Base-by-base conservation (phyloP, 2,329 filamentous ascomycete genomes). In the Aspergillus candidus region DNA sequence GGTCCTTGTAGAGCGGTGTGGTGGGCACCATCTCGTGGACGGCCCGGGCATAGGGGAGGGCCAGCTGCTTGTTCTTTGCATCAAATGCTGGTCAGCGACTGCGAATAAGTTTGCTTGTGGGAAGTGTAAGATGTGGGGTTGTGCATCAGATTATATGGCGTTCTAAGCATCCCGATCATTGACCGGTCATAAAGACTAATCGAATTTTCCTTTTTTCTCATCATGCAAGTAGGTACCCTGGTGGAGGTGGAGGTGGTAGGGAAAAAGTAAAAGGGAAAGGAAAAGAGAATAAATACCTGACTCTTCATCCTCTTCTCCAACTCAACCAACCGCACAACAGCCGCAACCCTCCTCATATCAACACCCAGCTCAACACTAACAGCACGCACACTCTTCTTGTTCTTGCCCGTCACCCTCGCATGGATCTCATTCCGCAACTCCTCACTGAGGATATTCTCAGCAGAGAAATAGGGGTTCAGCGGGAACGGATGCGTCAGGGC, bases 171-270 rank as follows among this genome's bases (percentile, higher is more conserved):
- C 61, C 61, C 61, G 55, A 56, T 44, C 53, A 51, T 54, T 59
- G 69, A 27, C 22, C 22, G 82, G 90, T 97, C 90, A 95, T 96
- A 77, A 94, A 95, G 91, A 97, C 91, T 96, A 95, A 97, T 96
- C 91, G 91, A 80, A 85, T 79, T 82, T 83, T 80, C 18, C 78
- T 73, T 67, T 77, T 80, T 71, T 75, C 78, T 87, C 83, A 86
- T 86, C 82, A 84, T 74, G 48, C 49, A 43, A 58, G 22, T 17
- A 14, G n/a, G 43, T 17, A 34, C 15, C 38, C 40, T 38, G 36
- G 50, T 33, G 41, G 33, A 14, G 10, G 31, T 32, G 34, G 42
- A 44, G 27, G 29, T 34, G 37, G 10, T 37, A 45, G 33, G 38
- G 41, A 42, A 38, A 43, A 27, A 30, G 17, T 12, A 32, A 38